Evolutionary conservation across 169 alveolate genomes (phyloP), one percentile per base, ranked within the genome.

Genomic region (Plasmodium gonderi): DNA sequence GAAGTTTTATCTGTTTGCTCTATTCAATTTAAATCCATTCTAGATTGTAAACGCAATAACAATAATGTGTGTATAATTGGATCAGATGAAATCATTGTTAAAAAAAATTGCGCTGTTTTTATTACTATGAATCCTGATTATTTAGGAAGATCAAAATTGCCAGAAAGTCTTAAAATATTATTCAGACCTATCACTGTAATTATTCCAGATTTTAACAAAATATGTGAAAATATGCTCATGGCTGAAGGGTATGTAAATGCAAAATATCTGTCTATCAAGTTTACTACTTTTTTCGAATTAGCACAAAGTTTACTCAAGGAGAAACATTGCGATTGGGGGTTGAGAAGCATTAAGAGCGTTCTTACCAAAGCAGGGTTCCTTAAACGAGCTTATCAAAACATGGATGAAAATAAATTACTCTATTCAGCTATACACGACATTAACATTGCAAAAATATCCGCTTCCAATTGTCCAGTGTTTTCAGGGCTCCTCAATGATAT

Each of bases 241-340:
- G 99, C 99, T 33, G 99, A 98, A 96, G 99, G 99, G 82, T 98
- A 98, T 96, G 98, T 97, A 77, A 98, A 97, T 69, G 99, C 99
- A 38, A 97, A 97, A 91, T 95, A 95, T 75, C 95, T 98, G 49
- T 99, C 99, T 20, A 95, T 97, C 78, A 98, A 98, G 94, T 98
- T 98, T 96, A 97, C 98, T 20, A 97, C 98, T 44, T 97, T 98
- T 91, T 98, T 98, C 85, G 97, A 98, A 51, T 92, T 98, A 91
- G 96, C 98, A 91, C 97, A 96, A 92, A 99, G 97, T 93, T 94
- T 98, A 83, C 97, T 98, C 78, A 97, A 98, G 91, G 97, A 98
- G 79, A 94, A 96, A 91, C 99, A 98, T 92, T 98, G 98, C 91
- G 99, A 98, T 97, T 98, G 99, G 99, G 99, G 99, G 44, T 97